phyloP scores from a whole-genome alignment of 2,329 filamentous ascomycete genomes.

The Aspergillus sp. region DNA sequence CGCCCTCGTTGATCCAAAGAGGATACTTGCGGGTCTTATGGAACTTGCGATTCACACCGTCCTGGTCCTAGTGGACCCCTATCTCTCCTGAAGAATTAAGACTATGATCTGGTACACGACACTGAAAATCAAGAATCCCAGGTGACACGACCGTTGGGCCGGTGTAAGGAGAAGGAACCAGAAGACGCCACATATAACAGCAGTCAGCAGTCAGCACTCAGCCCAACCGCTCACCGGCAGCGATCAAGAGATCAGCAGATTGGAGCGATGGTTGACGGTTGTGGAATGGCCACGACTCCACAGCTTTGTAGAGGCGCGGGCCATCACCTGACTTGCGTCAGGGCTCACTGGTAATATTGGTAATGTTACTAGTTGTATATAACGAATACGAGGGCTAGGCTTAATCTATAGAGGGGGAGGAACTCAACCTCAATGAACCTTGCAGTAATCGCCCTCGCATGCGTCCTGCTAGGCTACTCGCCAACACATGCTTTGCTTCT shows the following conservation, averaged over 20 bases:
- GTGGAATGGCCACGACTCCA: too few relatives aligned
- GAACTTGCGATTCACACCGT: too few relatives aligned
- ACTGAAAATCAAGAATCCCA: neutral
- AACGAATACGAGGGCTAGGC: neutral
- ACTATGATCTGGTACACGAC: too few relatives aligned
- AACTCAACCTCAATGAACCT: neutral
- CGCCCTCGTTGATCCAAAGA: neutral
- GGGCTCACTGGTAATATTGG: neutral
- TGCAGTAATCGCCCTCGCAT: constrained; percentile 13
- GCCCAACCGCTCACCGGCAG: too few relatives aligned
- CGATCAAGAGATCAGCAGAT: neutral
- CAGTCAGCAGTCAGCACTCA: neutral
- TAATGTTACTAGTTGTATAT: constrained; percentile 1
- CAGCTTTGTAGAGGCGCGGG: neutral
- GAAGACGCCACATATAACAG: neutral
- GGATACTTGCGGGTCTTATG: neutral
- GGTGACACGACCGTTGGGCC: neutral
- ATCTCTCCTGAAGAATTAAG: neutral
- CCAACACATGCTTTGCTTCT: neutral
- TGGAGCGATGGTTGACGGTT: neutral
- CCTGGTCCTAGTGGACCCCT: too few relatives aligned
- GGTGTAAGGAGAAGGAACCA: neutral
- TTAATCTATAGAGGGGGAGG: neutral
- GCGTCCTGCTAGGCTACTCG: neutral
- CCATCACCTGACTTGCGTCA: neutral